A percentile compares a stretch with the other conserved stretches of the same genome.
phyloP scores from a whole-genome alignment of 495 filamentous ascomycete species.

The Penicillium malachiteum region DNA sequence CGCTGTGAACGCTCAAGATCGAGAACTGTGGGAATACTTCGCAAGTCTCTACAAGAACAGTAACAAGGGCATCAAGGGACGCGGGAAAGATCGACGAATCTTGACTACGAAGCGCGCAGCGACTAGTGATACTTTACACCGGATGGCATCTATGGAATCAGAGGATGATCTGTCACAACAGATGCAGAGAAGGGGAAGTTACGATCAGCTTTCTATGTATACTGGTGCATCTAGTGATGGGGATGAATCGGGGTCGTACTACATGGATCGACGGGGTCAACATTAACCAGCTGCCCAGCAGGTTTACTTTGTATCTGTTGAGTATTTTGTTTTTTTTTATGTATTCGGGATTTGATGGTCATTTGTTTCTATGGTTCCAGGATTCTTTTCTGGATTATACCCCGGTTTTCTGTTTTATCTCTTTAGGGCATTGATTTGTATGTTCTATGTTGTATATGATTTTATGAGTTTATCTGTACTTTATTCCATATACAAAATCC shows the following conservation, averaged over 20 bases:
- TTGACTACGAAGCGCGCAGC: slow-evolving; percentile 32
- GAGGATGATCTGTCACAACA: slow-evolving; percentile 24
- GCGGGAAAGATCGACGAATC: slow-evolving; percentile 73
- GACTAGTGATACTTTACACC: slow-evolving; percentile 11
- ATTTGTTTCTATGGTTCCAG: not conserved
- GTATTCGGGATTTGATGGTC: not conserved
- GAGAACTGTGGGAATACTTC: slow-evolving; percentile 84
- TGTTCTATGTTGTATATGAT: slow-evolving; percentile 2
- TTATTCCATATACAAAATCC: not conserved
- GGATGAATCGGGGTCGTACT: slow-evolving; percentile 33
- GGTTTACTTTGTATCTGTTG: not conserved
- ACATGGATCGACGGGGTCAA: slow-evolving; percentile 26
- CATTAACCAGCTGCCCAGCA: not conserved
- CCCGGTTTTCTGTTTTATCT: not conserved
- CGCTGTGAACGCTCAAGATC: slow-evolving; percentile 64
- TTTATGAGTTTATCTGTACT: not conserved
- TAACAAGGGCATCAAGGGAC: slow-evolving; percentile 91
- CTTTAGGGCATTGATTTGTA: not conserved
- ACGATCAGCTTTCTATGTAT: slow-evolving; percentile 30
- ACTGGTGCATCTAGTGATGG: slow-evolving; percentile 37
- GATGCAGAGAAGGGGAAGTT: slow-evolving; percentile 24
- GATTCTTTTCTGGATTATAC: slow-evolving; percentile 1
- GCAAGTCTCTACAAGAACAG: slow-evolving; percentile 87
- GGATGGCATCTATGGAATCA: slow-evolving; percentile 21
- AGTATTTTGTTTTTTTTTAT: not conserved